These are phyloP conservation scores for Quercus lobata DNA, from an alignment of 331 rosid genomes.

Conservation along the genomic window DNA sequence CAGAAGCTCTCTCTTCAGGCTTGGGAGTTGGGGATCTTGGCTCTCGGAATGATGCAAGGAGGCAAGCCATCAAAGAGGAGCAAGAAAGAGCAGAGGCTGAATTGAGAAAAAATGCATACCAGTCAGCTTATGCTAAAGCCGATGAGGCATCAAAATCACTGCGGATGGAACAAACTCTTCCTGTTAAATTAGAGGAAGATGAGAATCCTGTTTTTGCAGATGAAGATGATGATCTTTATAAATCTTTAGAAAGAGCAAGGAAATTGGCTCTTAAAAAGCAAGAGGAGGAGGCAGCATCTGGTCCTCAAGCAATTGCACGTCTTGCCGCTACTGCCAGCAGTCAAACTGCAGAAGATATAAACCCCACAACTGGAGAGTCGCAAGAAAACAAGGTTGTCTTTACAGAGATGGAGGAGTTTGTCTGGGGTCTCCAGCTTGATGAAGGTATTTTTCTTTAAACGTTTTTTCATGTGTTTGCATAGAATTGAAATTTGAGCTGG, in stretches of 20 bases:
- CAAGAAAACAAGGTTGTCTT: slow-evolving; percentile 82
- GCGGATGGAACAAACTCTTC: slow-evolving; percentile 50
- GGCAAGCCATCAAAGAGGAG: slow-evolving; percentile 65
- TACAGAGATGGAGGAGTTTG: slow-evolving; percentile 97
- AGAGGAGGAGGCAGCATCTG: slow-evolving; percentile 54
- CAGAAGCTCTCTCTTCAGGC: slow-evolving; percentile 88
- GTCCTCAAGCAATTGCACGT: slow-evolving; percentile 73
- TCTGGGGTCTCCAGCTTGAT: slow-evolving; percentile 90
- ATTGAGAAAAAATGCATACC: slow-evolving; percentile 71
- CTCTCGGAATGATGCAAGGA: slow-evolving; percentile 67
- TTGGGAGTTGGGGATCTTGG: slow-evolving; percentile 92
- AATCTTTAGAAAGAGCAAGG: slow-evolving; percentile 80
- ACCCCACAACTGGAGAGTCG: slow-evolving; percentile 48
- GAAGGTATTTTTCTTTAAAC: slow-evolving; percentile 51
- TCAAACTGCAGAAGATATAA: slow-evolving; percentile 51
- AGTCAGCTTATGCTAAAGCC: slow-evolving; percentile 85
- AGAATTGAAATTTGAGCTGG: slow-evolving; percentile 1
- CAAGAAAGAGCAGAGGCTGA: slow-evolving; percentile 79
- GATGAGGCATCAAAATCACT: slow-evolving; percentile 82
- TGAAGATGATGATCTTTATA: slow-evolving; percentile 81
- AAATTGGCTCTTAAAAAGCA: slow-evolving; percentile 69
- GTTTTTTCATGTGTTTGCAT: neutral
- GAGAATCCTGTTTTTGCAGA: slow-evolving; percentile 54
- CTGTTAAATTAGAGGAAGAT: slow-evolving; percentile 54
- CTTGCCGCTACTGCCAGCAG: slow-evolving; percentile 52